phyloP scores from a whole-genome alignment of 2,329 filamentous ascomycete species.

The Colletotrichum tropicicola region DNA sequence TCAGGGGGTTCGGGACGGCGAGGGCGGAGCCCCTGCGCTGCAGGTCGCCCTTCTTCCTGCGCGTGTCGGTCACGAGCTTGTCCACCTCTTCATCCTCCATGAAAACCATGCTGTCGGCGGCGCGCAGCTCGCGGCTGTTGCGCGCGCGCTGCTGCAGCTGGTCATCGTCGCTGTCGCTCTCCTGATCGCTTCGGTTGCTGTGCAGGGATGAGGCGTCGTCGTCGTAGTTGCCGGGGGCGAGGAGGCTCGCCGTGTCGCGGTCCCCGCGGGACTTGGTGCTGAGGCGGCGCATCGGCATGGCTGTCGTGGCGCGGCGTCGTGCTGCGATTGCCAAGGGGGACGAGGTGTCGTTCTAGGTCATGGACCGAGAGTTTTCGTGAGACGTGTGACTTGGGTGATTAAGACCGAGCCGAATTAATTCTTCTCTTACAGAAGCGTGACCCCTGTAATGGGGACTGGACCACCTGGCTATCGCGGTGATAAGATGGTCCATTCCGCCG shows the following conservation, averaged over 20 bases:
- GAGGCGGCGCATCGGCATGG: constrained; percentile 27
- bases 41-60: constrained; percentile 57
- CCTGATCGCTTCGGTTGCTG: constrained; percentile 74
- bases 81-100: constrained; percentile 80
- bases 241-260: constrained; percentile 55
- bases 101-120: constrained; percentile 75
- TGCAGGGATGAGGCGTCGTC: constrained; percentile 75
- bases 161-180: constrained; percentile 81
- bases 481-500: constrained; percentile 3
- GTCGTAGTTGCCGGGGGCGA: constrained; percentile 72
- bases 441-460: constrained; percentile 2
- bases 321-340: background rate
- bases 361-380: constrained; percentile 2
- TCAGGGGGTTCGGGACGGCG: constrained; percentile 59
- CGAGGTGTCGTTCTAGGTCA: background rate
- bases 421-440: background rate
- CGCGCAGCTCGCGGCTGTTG: constrained; percentile 74
- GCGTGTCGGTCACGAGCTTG: constrained; percentile 63
- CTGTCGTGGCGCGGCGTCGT: background rate
- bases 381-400: background rate
- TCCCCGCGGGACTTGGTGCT: constrained; percentile 13
- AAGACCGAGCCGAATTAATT: background rate
- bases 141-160: constrained; percentile 71
- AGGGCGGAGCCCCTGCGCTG: constrained; percentile 60
- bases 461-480: constrained; percentile 10